Percentiles rank a stretch among this genome's conserved stretches.
phyloP scores from a whole-genome alignment of 2,329 filamentous ascomycete genomes.

The Diplocarpon mali region DNA sequence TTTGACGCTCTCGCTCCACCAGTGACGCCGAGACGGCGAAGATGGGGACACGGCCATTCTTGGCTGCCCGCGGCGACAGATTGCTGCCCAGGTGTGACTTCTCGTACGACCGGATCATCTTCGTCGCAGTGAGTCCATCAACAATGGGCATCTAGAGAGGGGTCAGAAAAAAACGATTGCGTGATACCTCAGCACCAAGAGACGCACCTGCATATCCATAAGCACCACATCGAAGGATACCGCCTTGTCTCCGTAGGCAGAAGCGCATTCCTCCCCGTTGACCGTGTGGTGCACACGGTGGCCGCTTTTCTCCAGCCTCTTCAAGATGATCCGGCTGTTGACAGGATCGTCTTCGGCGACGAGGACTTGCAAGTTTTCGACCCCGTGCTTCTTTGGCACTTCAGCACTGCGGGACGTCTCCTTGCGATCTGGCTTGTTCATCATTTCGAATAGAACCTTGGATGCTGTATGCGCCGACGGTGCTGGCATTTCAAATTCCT shows the following conservation, averaged over 20 bases:
- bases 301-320: conserved; percentile 65
- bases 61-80: conserved; percentile 46
- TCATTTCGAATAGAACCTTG: conserved; percentile 16
- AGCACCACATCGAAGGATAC: conserved; percentile 64
- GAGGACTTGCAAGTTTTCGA: conserved; percentile 41
- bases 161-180: conserved; percentile 4
- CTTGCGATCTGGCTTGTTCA: conserved; percentile 1
- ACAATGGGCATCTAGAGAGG: conserved; percentile 76
- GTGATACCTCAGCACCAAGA: not conserved
- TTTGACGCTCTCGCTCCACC: conserved; percentile 54
- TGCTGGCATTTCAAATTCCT: conserved; percentile 26
- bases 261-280: conserved; percentile 78
- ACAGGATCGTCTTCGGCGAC: conserved; percentile 84
- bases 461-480: conserved; percentile 5
- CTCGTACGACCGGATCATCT: conserved; percentile 71
- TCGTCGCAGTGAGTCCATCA: conserved; percentile 70
- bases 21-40: conserved; percentile 82
- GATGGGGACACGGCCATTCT: conserved; percentile 62
- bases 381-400: conserved; percentile 5
- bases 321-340: conserved; percentile 72
- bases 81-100: conserved; percentile 36
- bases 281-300: conserved; percentile 62
- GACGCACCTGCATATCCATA: conserved; percentile 82
- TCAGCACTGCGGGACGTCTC: not conserved
- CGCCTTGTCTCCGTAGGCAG: conserved; percentile 53